phyloP scores from a whole-genome alignment of 805 yeast species.

The Metschnikowia bowlesiae region DNA sequence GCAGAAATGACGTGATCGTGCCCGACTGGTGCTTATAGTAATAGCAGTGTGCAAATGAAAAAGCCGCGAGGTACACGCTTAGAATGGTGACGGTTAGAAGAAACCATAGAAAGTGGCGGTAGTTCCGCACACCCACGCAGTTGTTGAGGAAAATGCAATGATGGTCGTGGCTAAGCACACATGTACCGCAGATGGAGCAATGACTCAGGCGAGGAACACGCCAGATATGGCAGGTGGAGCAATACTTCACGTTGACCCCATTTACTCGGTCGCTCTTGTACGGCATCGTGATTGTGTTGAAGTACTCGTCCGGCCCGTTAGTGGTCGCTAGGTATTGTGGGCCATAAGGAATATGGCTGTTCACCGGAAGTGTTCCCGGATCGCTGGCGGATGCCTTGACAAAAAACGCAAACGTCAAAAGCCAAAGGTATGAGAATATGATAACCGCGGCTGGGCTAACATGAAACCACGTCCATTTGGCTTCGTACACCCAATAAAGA shows the following conservation, averaged over 20 bases:
- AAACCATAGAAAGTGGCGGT: slow-evolving; percentile 34
- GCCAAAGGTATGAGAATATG: slow-evolving; percentile 56
- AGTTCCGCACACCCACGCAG: slow-evolving; percentile 39
- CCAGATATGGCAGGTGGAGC: slow-evolving; percentile 55
- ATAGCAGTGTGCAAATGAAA: slow-evolving; percentile 15
- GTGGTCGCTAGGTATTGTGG: slow-evolving; percentile 1
- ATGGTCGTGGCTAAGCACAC: slow-evolving; percentile 66
- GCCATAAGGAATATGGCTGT: slow-evolving; percentile 48
- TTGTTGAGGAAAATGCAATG: slow-evolving; percentile 61
- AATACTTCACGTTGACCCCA: slow-evolving; percentile 51
- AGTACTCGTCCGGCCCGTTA: slow-evolving; percentile 48
- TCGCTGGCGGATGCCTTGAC: slow-evolving; percentile 55
- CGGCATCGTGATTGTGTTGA: slow-evolving; percentile 22
- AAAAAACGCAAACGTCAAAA: slow-evolving; percentile 44
- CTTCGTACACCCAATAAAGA: slow-evolving; percentile 45
- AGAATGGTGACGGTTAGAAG: slow-evolving; percentile 19
- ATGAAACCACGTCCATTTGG: slow-evolving; percentile 53
- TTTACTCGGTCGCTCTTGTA: slow-evolving; percentile 15
- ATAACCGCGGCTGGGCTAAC: slow-evolving; percentile 54
- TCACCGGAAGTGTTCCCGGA: slow-evolving; percentile 68
- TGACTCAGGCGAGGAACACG: slow-evolving; percentile 67
- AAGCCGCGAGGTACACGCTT: slow-evolving; percentile 14
- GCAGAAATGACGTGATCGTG: slow-evolving; percentile 2
- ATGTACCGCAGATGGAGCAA: slow-evolving; percentile 64
- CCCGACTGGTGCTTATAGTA: slow-evolving; percentile 10